Evolutionary conservation across 768 basidiomycete genomes (phyloP), one percentile per base, ranked within the genome.

Genomic region (Boletus subparvulus): DNA sequence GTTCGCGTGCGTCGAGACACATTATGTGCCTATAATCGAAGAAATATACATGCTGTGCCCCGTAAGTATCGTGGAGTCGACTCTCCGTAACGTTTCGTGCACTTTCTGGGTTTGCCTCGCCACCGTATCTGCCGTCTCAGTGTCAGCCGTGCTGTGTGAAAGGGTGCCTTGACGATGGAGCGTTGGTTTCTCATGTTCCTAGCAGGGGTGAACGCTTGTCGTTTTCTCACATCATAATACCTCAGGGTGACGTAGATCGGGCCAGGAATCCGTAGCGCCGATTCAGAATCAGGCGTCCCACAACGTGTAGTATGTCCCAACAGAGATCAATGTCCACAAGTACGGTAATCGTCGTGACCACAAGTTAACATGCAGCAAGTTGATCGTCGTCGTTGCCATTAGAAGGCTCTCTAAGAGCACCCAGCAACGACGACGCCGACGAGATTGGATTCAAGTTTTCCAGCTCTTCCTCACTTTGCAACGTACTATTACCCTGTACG

Each of bases 171-270:
- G 56, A 37, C 35, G 24, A 43, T 59, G 6, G 35, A 24, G n/a
- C 39, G 16, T 19, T 39, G 45, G 10, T 32, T 45, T 36, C 33
- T 5, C 5, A 32, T n/a, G 51, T 51, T 32, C 52, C 46, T 63
- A 9, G 19, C 52, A 63, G 46, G 56, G 50, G 10, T 33, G 37
- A 36, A 19, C 46, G 1, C 35, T 19, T 51, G 47, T 44, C 17
- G 11, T 19, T 44, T 35, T 39, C 37, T 24, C 43, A 32, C 28
- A 46, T 17, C 30, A 24, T 21, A 21, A 21, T 21, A 21, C 21
- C 49, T 17, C 40, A 40, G 45, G 24, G 21, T 13, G 36, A 37
- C 24, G 66, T 37, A 64, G 55, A 69, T 69, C 66, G 35, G 21
- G 35, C 36, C 51, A 51, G 52, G 67, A 67, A 66, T 56, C 50